Evolutionary conservation across 208 protist species (phyloP).

Genomic region (Acanthamoeba castellanii): DNA sequence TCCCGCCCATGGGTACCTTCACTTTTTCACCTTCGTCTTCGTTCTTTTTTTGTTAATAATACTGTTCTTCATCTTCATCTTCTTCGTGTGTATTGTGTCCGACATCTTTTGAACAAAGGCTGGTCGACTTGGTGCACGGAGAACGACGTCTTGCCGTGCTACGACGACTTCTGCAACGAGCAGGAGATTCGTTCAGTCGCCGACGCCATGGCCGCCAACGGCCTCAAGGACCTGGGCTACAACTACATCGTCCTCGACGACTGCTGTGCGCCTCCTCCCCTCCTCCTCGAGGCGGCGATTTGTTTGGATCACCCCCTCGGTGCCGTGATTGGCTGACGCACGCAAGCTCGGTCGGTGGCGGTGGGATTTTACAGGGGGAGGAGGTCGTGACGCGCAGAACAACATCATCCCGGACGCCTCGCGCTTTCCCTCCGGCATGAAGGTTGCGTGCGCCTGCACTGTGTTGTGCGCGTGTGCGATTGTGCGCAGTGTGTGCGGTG

Average conservation of each 20-base stretch:
- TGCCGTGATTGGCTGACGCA: not conserved
- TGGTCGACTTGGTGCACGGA: constrained; percentile 72
- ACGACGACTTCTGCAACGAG: constrained; percentile 71
- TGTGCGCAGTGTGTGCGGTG: too few relatives aligned
- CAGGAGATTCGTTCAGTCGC: not conserved
- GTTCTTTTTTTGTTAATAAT: too few relatives aligned
- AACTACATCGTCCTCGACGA: constrained; percentile 76
- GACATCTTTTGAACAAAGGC: too few relatives aligned
- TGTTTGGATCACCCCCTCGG: too few relatives aligned
- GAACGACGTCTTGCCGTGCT: constrained; percentile 61
- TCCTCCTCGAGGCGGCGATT: too few relatives aligned
- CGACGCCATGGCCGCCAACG: constrained; percentile 72
- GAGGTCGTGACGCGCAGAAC: constrained; percentile 13
- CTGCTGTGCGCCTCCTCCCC: constrained; percentile 24
- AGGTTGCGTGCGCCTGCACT: not conserved
- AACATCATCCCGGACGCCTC: constrained; percentile 55
- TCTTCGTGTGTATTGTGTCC: too few relatives aligned
- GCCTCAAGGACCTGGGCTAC: constrained; percentile 70
- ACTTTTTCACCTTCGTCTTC: too few relatives aligned
- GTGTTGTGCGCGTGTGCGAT: not conserved
- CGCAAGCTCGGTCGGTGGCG: too few relatives aligned
- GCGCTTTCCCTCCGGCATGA: constrained; percentile 73
- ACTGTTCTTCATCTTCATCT: too few relatives aligned
- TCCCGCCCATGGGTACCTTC: constrained; percentile 3
- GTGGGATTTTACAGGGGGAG: constrained; percentile 13